These are phyloP conservation scores for Gastrolobium villosum DNA, from an alignment of 306 rosid species.

Conservation along the genomic window DNA sequence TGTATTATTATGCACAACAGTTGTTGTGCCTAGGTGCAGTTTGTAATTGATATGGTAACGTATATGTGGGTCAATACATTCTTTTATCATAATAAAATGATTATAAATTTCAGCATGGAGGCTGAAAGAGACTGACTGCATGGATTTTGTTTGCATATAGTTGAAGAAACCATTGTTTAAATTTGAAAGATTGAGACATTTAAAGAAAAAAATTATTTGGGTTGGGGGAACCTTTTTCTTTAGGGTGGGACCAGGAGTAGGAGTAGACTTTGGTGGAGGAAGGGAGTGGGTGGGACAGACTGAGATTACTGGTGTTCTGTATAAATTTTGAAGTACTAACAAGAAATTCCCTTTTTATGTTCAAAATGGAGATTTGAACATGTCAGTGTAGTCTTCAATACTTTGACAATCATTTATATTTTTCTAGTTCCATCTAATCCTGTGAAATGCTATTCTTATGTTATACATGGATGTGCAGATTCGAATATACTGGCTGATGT, in stretches of 20 bases:
- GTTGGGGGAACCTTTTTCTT: neutral
- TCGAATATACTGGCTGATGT: neutral
- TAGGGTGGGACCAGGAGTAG: too few relatives aligned
- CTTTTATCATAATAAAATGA: neutral
- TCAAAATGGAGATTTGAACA: neutral
- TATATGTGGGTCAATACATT: neutral
- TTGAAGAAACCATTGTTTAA: neutral
- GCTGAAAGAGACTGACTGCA: slow-evolving; percentile 10
- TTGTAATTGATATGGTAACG: neutral
- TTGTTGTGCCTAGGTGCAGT: neutral
- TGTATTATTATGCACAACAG: neutral
- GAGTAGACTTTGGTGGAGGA: too few relatives aligned
- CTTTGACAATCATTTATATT: neutral
- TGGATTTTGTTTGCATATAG: neutral
- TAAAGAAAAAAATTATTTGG: neutral
- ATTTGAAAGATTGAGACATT: neutral
- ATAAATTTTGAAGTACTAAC: neutral
- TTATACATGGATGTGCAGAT: neutral
- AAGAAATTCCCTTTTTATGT: neutral
- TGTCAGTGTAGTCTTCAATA: neutral
- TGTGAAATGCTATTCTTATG: slow-evolving; percentile 1
- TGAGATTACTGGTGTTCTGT: neutral
- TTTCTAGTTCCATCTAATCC: neutral
- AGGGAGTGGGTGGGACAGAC: neutral
- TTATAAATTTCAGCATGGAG: slow-evolving; percentile 1